These are phyloP conservation scores for Lyophyllum semitale DNA, from an alignment of 768 basidiomycete species.

Conservation along the genomic window DNA sequence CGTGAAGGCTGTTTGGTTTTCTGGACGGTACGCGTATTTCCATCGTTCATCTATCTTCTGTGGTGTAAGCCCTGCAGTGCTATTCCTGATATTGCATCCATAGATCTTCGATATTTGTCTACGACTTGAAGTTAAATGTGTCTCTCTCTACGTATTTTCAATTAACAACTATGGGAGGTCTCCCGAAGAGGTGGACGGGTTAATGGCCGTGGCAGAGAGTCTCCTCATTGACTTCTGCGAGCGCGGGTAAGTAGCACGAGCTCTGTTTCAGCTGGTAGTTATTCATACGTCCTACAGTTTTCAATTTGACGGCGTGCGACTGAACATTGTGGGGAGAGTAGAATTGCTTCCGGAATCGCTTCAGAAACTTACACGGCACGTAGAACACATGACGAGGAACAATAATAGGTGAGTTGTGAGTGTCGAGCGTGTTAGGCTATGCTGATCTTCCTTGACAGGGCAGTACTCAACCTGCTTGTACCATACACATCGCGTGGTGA, in stretches of 20 bases:
- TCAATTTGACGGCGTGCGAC: conserved; percentile 80
- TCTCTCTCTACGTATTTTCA: conserved; percentile 77
- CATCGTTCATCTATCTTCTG: not conserved
- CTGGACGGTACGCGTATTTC: conserved; percentile 57
- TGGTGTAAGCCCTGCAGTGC: not conserved
- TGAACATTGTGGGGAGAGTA: conserved; percentile 81
- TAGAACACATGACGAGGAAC: conserved; percentile 74
- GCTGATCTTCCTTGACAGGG: conserved; percentile 48
- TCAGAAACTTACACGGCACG: conserved; percentile 63
- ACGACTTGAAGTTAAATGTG: no score
- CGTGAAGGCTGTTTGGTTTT: conserved; percentile 81
- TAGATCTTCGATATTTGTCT: conserved; percentile 9
- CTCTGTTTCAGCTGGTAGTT: not conserved
- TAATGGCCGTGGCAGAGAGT: conserved; percentile 81
- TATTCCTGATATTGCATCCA: not conserved
- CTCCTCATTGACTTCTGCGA: conserved; percentile 76
- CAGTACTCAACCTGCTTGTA: conserved; percentile 90
- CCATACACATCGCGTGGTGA: conserved; percentile 93
- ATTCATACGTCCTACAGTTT: conserved; percentile 48
- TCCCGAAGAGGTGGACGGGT: conserved; percentile 79
- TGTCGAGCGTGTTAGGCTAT: no score
- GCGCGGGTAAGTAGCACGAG: conserved; percentile 70
- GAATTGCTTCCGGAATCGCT: conserved; percentile 78
- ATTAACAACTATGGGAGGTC: conserved; percentile 96
- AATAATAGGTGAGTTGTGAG: conserved; percentile 75